phyloP scores from a whole-genome alignment of 345 rosid genomes.

The Gossypium herbaceum region DNA sequence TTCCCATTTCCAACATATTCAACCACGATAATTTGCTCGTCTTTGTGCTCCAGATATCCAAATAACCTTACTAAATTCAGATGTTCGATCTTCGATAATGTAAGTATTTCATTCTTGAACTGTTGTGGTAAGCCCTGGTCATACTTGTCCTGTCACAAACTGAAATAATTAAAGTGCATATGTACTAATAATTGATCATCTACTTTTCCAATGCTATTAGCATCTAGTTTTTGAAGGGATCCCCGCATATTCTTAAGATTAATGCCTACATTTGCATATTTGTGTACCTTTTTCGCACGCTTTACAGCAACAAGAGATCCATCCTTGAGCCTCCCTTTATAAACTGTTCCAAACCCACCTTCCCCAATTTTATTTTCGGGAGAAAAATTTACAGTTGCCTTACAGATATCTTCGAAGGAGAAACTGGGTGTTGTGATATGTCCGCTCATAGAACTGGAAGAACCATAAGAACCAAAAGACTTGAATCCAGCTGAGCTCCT shows the following conservation, averaged over 20 bases:
- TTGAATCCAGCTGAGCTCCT: slow-evolving; percentile 36
- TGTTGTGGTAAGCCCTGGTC: slow-evolving; percentile 45
- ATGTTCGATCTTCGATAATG: slow-evolving; percentile 89
- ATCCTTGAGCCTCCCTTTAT: slow-evolving; percentile 72
- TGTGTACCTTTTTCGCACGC: slow-evolving; percentile 73
- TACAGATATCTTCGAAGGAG: slow-evolving; percentile 61
- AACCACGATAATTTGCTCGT: slow-evolving; percentile 66
- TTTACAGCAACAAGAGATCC: slow-evolving; percentile 82
- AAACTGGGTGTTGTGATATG: slow-evolving; percentile 31
- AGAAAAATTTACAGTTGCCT: slow-evolving; percentile 75
- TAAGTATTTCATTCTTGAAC: slow-evolving; percentile 78
- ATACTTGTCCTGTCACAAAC: slow-evolving; percentile 44
- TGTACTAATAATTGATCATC: not conserved
- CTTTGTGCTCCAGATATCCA: slow-evolving; percentile 68
- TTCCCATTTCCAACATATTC: slow-evolving; percentile 78
- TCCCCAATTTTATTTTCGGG: slow-evolving; percentile 60
- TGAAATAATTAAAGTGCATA: slow-evolving; percentile 13
- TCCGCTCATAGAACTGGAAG: slow-evolving; percentile 44
- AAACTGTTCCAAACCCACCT: slow-evolving; percentile 77
- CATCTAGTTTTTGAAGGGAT: not conserved
- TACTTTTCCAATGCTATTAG: not conserved
- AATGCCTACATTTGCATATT: not conserved
- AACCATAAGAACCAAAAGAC: slow-evolving; percentile 48
- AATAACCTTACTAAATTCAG: slow-evolving; percentile 70
- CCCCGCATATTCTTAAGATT: not conserved